Base-by-base conservation (phyloP, 139 green algal genomes). In the Chlamydomonas applanata region DNA sequence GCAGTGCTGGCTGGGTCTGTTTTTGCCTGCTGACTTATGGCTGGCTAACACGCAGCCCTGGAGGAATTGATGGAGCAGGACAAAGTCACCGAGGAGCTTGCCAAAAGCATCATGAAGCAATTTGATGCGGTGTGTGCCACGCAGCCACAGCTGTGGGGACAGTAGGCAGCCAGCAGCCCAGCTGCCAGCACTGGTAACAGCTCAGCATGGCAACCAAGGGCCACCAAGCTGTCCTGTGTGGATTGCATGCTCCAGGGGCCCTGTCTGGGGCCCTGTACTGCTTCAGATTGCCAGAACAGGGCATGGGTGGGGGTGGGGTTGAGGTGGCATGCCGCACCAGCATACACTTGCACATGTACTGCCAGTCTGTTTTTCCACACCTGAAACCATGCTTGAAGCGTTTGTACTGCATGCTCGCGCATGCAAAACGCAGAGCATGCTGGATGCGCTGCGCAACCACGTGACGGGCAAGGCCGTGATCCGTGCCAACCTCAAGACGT, bases 401-500 rank as follows among this genome's bases (percentile, higher is more conserved):
- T 19, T 16, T 19, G 17, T n/a, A 16, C 17, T n/a, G 17, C 49
- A 59, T n/a, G 17, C 49, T 19, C 49, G n/a, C 30, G 27, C 29
- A 16, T 45, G 40, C 7, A n/a, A n/a, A n/a, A 11, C 44, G 32
- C 80, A 89, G 84, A 85, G 78, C 20, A 82, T 85, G 40, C 74
- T 83, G 1, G 61, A 71, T 16, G 84, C 84, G 11, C 71, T 89
- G 2, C 84, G 79, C 29, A 73, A 77, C 30, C 76, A 85, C n/a
- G 78, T 89, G 0, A 76, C 59, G 2, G 80, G 70, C 24, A 85
- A 80, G 68, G 78, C 80, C 14, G 77, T 72, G n/a, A 82, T 89
- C 62, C 85, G 85, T 61, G 80, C 80, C 57, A 81, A 83, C 73
- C 79, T 89, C 60, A 78, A 83, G 70, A 85, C 73, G 2, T 89